Percentiles rank a stretch among this genome's conserved stretches.
Evolutionary conservation across 2,329 filamentous ascomycete species (phyloP).

Genomic region (Sporothrix mexicana): DNA sequence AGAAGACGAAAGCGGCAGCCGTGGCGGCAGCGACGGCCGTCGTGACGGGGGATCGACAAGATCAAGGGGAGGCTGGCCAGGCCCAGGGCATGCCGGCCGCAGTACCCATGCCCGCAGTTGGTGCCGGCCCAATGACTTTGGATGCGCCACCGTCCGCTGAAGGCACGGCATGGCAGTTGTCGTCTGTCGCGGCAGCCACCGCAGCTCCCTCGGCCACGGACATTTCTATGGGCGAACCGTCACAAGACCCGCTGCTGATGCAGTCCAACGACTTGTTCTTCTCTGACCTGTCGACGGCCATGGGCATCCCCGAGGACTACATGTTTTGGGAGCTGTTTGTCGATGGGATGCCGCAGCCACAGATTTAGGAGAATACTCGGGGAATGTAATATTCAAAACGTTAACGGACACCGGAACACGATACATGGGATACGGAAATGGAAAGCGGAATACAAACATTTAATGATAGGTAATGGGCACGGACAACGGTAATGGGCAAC

Average conservation of each 20-base stretch:
- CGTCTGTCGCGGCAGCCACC: neutral
- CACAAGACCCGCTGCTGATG: neutral
- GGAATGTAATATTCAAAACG: neutral
- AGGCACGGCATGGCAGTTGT: slow-evolving; percentile 15
- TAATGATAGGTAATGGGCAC: neutral
- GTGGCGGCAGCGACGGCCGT: neutral
- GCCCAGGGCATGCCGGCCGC: no score
- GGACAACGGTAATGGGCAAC: neutral
- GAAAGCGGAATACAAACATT: neutral
- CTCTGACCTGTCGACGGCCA: slow-evolving; percentile 29
- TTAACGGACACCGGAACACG: neutral
- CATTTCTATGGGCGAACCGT: slow-evolving; percentile 20
- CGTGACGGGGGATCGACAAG: neutral
- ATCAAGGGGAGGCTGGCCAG: neutral
- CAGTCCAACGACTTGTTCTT: slow-evolving; percentile 19
- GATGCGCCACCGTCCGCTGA: slow-evolving; percentile 1
- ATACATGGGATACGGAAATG: neutral
- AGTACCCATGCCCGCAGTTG: no score
- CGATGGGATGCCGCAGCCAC: slow-evolving; percentile 1
- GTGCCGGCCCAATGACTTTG: slow-evolving; percentile 9
- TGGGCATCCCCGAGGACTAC: slow-evolving; percentile 34
- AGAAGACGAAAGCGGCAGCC: neutral
- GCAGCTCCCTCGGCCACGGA: neutral
- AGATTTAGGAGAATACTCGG: neutral
- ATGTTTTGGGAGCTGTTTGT: slow-evolving; percentile 35